These are phyloP conservation scores for Corynascus novoguineensis DNA, from an alignment of 495 filamentous ascomycete species.

Conservation along the genomic window DNA sequence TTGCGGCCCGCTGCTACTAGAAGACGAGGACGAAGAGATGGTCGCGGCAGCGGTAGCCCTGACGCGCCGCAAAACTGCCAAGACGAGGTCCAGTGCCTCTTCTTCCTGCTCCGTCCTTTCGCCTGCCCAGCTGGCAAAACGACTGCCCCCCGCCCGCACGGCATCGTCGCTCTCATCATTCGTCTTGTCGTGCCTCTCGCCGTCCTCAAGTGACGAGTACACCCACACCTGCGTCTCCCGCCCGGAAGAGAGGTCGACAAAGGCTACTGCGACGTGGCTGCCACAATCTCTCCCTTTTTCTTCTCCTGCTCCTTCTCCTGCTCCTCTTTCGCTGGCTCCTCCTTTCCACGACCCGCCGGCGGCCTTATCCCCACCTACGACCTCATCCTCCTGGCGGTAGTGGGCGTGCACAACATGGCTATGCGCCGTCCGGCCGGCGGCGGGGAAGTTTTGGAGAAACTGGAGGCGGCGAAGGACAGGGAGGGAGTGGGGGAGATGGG, in stretches of 20 bases:
- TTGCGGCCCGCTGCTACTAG: background rate
- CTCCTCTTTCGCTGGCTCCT: too few relatives aligned
- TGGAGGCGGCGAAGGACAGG: constrained; percentile 55
- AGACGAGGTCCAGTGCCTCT: background rate
- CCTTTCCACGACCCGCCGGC: too few relatives aligned
- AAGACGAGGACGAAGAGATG: background rate
- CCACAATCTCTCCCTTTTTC: background rate
- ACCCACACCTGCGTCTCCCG: constrained; percentile 59
- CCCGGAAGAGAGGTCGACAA: constrained; percentile 51
- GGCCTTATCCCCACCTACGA: too few relatives aligned
- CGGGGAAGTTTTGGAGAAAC: constrained; percentile 38
- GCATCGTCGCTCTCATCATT: background rate
- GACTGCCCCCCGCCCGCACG: too few relatives aligned
- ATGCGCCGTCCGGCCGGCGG: constrained; percentile 24
- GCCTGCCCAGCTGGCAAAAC: too few relatives aligned
- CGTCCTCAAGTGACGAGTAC: constrained; percentile 51
- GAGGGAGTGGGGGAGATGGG: constrained; percentile 52
- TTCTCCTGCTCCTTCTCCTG: constrained; percentile 5
- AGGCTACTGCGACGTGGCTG: constrained; percentile 45
- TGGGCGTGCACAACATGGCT: constrained; percentile 41
- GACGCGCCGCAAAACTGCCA: background rate
- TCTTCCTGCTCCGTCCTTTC: background rate
- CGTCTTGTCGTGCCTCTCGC: too few relatives aligned
- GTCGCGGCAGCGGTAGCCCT: background rate
- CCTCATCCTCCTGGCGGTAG: too few relatives aligned